Conservation (phyloP, 192 early-diverging fungal species). For the Coemansia sp. region DNA sequence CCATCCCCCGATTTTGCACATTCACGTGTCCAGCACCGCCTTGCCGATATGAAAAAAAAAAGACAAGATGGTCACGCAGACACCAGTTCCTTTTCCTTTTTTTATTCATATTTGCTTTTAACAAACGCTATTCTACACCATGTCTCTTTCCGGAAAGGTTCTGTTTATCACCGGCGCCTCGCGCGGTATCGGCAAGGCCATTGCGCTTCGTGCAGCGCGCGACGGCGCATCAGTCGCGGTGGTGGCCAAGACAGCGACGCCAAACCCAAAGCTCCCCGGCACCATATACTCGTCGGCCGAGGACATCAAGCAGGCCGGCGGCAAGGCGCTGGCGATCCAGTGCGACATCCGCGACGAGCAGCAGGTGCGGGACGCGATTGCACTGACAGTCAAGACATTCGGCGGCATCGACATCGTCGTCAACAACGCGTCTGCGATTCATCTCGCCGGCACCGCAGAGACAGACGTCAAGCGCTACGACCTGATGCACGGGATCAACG, state of each 20-base stretch:
- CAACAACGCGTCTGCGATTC: constrained; percentile 80
- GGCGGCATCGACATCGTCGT: constrained; percentile 81
- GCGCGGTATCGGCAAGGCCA: constrained; percentile 79
- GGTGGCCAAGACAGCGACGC: constrained; percentile 72
- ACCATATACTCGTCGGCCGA: constrained; percentile 79
- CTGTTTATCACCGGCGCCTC: constrained; percentile 63
- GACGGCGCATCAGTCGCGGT: constrained; percentile 71
- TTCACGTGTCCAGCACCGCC: too few relatives aligned
- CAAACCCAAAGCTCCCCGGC: constrained; percentile 74
- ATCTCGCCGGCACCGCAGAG: constrained; percentile 58
- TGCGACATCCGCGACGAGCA: constrained; percentile 85
- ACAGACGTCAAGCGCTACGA: constrained; percentile 66
- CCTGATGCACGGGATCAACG: constrained; percentile 76
- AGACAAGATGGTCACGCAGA: not conserved
- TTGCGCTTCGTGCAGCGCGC: constrained; percentile 63
- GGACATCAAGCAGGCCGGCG: constrained; percentile 70
- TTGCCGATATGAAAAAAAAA: not conserved
- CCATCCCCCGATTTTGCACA: too few relatives aligned
- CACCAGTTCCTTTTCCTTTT: not conserved
- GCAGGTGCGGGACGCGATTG: constrained; percentile 66
- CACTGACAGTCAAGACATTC: constrained; percentile 64
- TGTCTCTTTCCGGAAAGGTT: constrained; percentile 55
- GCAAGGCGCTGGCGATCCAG: constrained; percentile 70
- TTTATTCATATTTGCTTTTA: not conserved
- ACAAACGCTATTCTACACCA: constrained; percentile 13